Base-by-base conservation (phyloP, 768 basidiomycete genomes). In the Suillus variegatus region DNA sequence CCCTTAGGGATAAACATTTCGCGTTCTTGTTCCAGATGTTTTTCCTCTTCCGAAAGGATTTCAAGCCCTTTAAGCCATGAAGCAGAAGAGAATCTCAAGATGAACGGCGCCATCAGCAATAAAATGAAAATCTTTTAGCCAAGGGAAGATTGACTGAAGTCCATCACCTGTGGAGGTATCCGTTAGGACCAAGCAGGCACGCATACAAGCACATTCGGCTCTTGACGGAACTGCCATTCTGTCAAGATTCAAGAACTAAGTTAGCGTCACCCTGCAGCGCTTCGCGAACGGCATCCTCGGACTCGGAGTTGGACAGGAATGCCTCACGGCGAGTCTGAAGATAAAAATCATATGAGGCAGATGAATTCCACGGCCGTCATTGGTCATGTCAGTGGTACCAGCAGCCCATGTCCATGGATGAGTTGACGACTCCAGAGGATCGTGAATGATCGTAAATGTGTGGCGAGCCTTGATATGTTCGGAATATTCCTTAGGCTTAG, bases 201-300 rank as follows among this genome's bases (percentile, higher is more conserved):
- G 32, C 5, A 6, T 20, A n/a, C 54, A 20, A 35, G 20, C 20
- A 35, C 20, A 7, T n/a, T 36, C 32, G 54, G 54, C 32, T 55
- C 54, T 36, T 38, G 35, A 35, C 8, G 20, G 54, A 55, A 55
- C 32, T 55, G 20, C 32, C 54, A n/a, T 55, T 6, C 35, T 55
- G 32, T 36, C 35, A 36, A n/a, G 12, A 36, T 10, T 13, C 54
- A 7, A 36, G 54, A 55, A 36, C 20, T 32, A 32, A 32, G 32
- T 36, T 36, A 20, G 54, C n/a, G 54, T 55, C 54, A 55, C 54
- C 28, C 54, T n/a, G 54, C 32, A 35, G 20, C 10, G 54, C 54
- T 55, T 55, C 54, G 54, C 35, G 12, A 36, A 32, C 54, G 54
- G 32, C 32, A n/a, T 55, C 54, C 54, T 55, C 54, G 54, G 54